A percentile compares a stretch with the other conserved stretches of the same genome.
Conservation (phyloP, 805 yeast genomes). For the Starmerella roubikii region DNA sequence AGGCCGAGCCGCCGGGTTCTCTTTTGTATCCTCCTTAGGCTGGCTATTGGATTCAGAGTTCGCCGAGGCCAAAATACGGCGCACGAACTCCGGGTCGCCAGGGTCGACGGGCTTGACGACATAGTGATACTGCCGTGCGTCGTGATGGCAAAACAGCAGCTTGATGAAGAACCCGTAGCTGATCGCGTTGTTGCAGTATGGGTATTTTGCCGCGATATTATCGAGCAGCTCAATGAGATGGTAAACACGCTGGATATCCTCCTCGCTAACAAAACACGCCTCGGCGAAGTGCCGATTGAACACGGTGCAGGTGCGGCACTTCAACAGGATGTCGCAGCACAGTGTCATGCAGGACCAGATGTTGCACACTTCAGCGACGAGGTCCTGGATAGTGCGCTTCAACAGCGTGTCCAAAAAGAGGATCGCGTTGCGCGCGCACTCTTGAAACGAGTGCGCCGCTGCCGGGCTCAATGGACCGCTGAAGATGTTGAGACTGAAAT, state of each 20-base stretch:
- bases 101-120: background rate
- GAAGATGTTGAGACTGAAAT: constrained; percentile 22
- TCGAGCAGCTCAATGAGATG: constrained; percentile 17
- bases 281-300: constrained; percentile 21
- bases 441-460: constrained; percentile 21
- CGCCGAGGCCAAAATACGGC: too few relatives aligned
- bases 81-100: constrained; percentile 14
- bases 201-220: constrained; percentile 18
- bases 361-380: constrained; percentile 39
- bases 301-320: constrained; percentile 24
- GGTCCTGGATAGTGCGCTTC: constrained; percentile 27
- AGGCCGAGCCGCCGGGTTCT: too few relatives aligned
- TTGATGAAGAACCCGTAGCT: constrained; percentile 24
- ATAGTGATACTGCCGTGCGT: constrained; percentile 18
- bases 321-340: constrained; percentile 23
- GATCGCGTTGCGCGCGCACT: constrained; percentile 20
- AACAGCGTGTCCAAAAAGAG: constrained; percentile 17
- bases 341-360: constrained; percentile 22
- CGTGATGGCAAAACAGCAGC: constrained; percentile 25
- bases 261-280: constrained; percentile 19
- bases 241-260: constrained; percentile 16
- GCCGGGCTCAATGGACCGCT: constrained; percentile 17
- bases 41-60: too few relatives aligned
- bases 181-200: constrained; percentile 23
- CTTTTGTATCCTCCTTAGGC: too few relatives aligned